phyloP scores from a whole-genome alignment of 306 rosid species.

The Alnus glutinosa region DNA sequence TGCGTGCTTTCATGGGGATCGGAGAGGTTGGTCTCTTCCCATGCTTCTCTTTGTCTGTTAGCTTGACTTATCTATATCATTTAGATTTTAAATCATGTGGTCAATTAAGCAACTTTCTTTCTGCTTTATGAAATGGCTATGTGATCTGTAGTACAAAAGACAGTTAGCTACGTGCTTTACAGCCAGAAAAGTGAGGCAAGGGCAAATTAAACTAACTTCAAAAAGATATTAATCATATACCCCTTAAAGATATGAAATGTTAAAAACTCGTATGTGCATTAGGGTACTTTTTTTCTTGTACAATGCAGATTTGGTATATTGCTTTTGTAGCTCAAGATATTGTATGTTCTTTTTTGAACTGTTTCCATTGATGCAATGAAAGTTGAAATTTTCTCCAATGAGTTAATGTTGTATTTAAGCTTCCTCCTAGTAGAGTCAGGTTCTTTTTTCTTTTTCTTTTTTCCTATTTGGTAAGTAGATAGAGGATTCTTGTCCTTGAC shows the following conservation, averaged over 20 bases:
- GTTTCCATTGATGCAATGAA: background rate
- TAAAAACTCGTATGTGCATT: background rate
- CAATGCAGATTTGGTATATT: background rate
- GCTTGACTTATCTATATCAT: background rate
- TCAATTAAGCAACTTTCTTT: slow-evolving; percentile 5
- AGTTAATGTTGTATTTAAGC: background rate
- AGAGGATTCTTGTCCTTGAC: background rate
- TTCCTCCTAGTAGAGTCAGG: background rate
- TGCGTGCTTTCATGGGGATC: slow-evolving; percentile 96
- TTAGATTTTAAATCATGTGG: slow-evolving; percentile 3
- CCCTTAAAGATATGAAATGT: background rate
- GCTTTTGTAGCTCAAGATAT: background rate
- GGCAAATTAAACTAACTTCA: slow-evolving; percentile 7
- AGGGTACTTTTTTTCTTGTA: background rate
- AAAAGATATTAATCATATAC: background rate
- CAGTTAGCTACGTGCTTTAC: slow-evolving; percentile 2
- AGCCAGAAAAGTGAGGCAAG: slow-evolving; percentile 13
- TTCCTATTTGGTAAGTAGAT: background rate
- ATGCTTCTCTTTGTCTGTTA: slow-evolving; percentile 15
- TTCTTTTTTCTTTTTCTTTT: background rate
- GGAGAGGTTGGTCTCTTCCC: slow-evolving; percentile 79
- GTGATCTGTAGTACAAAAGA: slow-evolving; percentile 15
- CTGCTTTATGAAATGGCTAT: slow-evolving; percentile 12
- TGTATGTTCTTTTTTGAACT: background rate
- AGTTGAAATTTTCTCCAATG: background rate